Conservation (phyloP, 345 rosid species). For the Fremontodendron californicum region DNA sequence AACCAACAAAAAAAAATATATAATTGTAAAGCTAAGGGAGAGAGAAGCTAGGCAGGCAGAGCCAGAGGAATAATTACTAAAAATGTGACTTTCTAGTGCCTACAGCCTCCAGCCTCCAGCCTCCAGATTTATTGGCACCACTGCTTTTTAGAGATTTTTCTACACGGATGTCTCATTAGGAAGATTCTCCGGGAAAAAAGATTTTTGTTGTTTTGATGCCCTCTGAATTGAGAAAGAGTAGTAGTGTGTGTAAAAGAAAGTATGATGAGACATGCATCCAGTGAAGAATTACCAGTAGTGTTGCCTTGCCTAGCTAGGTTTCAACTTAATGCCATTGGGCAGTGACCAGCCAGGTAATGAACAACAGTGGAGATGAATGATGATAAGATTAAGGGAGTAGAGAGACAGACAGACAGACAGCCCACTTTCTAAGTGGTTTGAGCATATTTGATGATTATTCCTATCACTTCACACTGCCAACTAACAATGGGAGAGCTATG, state of each 20-base stretch:
- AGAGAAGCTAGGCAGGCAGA: no score
- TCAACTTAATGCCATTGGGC: neutral
- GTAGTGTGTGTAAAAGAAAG: no score
- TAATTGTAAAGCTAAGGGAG: neutral
- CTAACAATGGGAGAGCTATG: neutral
- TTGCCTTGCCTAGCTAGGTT: neutral
- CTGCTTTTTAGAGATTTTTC: neutral
- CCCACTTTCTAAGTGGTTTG: neutral
- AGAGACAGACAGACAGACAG: no score
- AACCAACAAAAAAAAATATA: no score
- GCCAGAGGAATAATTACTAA: neutral
- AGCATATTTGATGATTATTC: conserved; percentile 9
- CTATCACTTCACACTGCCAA: neutral
- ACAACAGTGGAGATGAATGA: neutral
- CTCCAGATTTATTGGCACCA: neutral
- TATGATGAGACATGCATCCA: neutral
- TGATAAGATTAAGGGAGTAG: no score
- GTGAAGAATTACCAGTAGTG: neutral
- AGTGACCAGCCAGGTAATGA: no score
- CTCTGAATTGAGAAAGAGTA: no score
- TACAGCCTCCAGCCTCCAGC: conserved; percentile 1
- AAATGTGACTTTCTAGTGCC: neutral
- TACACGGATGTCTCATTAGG: no score
- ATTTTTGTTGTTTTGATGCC: no score
- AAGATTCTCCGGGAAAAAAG: no score